Evolutionary conservation across 2,329 filamentous ascomycete genomes (phyloP).

Genomic region (Fusarium tjaetaba): DNA sequence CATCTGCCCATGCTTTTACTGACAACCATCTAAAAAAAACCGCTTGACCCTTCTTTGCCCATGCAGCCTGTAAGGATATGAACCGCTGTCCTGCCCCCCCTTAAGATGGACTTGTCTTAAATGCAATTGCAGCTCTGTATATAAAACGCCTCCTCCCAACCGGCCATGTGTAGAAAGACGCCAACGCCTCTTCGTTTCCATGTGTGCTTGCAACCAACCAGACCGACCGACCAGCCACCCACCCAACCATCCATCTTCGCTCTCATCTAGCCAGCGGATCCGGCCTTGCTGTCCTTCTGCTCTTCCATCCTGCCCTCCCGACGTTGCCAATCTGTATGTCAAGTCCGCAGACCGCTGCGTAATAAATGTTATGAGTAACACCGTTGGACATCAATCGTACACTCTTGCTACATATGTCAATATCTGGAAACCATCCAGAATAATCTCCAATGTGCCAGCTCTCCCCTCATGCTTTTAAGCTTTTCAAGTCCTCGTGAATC

Average conservation of each 20-base stretch:
- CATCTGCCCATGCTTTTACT: slow-evolving; percentile 44
- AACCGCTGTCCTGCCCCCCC: slow-evolving; percentile 36
- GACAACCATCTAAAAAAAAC: slow-evolving; percentile 44
- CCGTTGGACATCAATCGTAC: slow-evolving; percentile 39
- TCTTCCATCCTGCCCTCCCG: slow-evolving; percentile 20
- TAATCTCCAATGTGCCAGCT: slow-evolving; percentile 36
- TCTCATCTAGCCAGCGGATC: slow-evolving; percentile 8
- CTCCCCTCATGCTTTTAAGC: slow-evolving; percentile 18
- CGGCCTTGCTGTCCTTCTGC: slow-evolving; percentile 29
- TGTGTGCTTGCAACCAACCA: slow-evolving; percentile 31
- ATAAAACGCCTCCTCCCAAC: slow-evolving; percentile 44
- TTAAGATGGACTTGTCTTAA: slow-evolving; percentile 38
- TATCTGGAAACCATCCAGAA: slow-evolving; percentile 40
- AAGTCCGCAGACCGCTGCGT: slow-evolving; percentile 27
- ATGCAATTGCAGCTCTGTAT: slow-evolving; percentile 44
- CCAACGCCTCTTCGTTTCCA: slow-evolving; percentile 43
- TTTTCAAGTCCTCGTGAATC: slow-evolving; percentile 13
- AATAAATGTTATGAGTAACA: slow-evolving; percentile 33
- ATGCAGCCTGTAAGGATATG: slow-evolving; percentile 40
- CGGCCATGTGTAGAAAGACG: slow-evolving; percentile 44
- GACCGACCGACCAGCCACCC: slow-evolving; percentile 14
- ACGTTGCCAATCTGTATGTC: slow-evolving; percentile 39
- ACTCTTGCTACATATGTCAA: slow-evolving; percentile 36
- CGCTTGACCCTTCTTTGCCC: slow-evolving; percentile 40
- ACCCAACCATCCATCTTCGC: not conserved